Evolutionary conservation across 495 filamentous ascomycete genomes (phyloP).

Genomic region (Tetracladium setigerum): DNA sequence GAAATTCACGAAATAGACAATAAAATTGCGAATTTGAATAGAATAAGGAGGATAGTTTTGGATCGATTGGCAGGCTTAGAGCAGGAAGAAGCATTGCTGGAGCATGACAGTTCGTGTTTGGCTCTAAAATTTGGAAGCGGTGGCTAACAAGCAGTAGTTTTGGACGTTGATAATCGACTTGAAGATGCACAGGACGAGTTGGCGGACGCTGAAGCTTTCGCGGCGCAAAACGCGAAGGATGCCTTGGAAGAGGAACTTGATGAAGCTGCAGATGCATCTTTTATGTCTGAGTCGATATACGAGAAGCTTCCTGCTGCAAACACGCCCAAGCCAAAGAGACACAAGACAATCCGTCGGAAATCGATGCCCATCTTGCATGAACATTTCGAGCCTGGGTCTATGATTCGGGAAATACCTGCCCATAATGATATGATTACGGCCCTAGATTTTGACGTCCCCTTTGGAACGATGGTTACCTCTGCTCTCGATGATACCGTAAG

Average conservation of each 20-base stretch:
- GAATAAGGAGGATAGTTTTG: conserved; percentile 88
- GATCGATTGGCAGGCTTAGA: conserved; percentile 87
- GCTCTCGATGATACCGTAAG: conserved; percentile 94
- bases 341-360: conserved; percentile 58
- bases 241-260: conserved; percentile 46
- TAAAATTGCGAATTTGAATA: conserved; percentile 89
- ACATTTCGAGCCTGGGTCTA: conserved; percentile 84
- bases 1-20: conserved; percentile 96
- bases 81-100: conserved; percentile 82
- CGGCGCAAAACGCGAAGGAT: conserved; percentile 45
- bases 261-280: conserved; percentile 54
- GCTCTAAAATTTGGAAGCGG: background rate
- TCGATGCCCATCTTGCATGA: conserved; percentile 95
- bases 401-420: conserved; percentile 79
- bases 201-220: conserved; percentile 57
- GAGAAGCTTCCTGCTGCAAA: conserved; percentile 72
- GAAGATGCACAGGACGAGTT: conserved; percentile 76
- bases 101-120: conserved; percentile 65
- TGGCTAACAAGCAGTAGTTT: conserved; percentile 41
- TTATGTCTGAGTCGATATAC: conserved; percentile 98
- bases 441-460: conserved; percentile 91
- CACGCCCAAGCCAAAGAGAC: conserved; percentile 48
- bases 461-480: conserved; percentile 91
- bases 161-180: conserved; percentile 75
- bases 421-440: conserved; percentile 86